Conservation (phyloP, 1,139 yeast species). For the Saccharomyces hybrid region DNA sequence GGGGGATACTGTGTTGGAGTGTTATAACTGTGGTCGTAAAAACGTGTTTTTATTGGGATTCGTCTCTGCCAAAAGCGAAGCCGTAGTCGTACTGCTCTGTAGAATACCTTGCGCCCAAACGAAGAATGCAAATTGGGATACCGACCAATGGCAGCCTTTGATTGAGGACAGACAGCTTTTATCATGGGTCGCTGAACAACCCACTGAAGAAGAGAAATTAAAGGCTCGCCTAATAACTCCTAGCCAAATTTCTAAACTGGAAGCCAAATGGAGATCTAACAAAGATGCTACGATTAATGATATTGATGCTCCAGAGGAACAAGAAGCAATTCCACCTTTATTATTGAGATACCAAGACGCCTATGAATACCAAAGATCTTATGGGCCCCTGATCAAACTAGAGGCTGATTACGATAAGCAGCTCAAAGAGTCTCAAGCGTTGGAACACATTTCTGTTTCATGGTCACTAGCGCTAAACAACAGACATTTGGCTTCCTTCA, state of each 20-base stretch:
- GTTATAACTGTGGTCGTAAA: conserved; percentile 81
- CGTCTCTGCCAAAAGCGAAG: conserved; percentile 80
- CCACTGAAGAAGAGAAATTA: conserved; percentile 55
- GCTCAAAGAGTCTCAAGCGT: conserved; percentile 69
- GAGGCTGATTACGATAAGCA: conserved; percentile 77
- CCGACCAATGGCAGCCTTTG: conserved; percentile 79
- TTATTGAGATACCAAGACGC: conserved; percentile 76
- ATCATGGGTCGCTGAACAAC: conserved; percentile 72
- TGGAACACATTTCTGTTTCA: conserved; percentile 61
- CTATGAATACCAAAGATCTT: conserved; percentile 75
- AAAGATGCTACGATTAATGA: conserved; percentile 62
- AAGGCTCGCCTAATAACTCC: conserved; percentile 49
- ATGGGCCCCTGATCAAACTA: conserved; percentile 72
- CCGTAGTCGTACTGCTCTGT: conserved; percentile 80
- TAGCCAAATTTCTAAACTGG: conserved; percentile 64
- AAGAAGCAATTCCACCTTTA: conserved; percentile 60
- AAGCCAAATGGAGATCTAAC: conserved; percentile 73
- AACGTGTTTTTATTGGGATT: conserved; percentile 81
- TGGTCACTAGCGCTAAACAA: conserved; percentile 70
- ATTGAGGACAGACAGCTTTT: conserved; percentile 73
- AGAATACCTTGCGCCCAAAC: conserved; percentile 83
- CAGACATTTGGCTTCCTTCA: conserved; percentile 61
- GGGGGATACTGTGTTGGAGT: conserved; percentile 79
- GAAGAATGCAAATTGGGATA: conserved; percentile 75
- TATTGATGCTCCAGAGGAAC: conserved; percentile 43